These are phyloP conservation scores for Barnettozyma botsteinii DNA, from an alignment of 805 yeast species.

Conservation along the genomic window DNA sequence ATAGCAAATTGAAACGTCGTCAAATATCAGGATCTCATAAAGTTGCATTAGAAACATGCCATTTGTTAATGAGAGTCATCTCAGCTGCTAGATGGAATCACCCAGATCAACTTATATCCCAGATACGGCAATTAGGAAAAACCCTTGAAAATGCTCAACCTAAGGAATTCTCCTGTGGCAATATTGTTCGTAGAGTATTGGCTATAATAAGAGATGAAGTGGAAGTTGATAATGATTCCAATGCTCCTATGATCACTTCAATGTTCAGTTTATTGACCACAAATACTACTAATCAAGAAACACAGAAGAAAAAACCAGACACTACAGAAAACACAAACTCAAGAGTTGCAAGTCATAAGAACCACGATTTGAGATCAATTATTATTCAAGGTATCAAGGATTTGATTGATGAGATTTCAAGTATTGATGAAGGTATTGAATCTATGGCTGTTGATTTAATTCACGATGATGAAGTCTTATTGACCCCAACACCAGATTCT, in stretches of 20 bases:
- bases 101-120: slow-evolving; percentile 62
- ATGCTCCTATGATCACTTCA: slow-evolving; percentile 59
- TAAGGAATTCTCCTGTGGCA: slow-evolving; percentile 82
- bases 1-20: slow-evolving; percentile 63
- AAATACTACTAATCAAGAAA: slow-evolving; percentile 19
- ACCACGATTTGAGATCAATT: slow-evolving; percentile 69
- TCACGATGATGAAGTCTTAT: slow-evolving; percentile 80
- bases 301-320: slow-evolving; percentile 6
- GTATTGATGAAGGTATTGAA: slow-evolving; percentile 86
- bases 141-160: slow-evolving; percentile 77
- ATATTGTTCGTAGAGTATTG: slow-evolving; percentile 82
- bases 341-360: slow-evolving; percentile 23
- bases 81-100: slow-evolving; percentile 86
- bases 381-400: slow-evolving; percentile 91
- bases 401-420: slow-evolving; percentile 83
- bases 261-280: slow-evolving; percentile 84
- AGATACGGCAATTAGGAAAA: slow-evolving; percentile 70
- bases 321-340: slow-evolving; percentile 11
- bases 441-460: slow-evolving; percentile 88
- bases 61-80: slow-evolving; percentile 77
- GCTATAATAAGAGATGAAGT: slow-evolving; percentile 85
- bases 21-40: slow-evolving; percentile 76
- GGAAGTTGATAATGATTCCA: slow-evolving; percentile 25
- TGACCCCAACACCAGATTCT: slow-evolving; percentile 94
- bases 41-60: slow-evolving; percentile 85